These are phyloP conservation scores for Coniella vitis DNA, from an alignment of 2,329 filamentous ascomycete genomes.

Conservation along the genomic window DNA sequence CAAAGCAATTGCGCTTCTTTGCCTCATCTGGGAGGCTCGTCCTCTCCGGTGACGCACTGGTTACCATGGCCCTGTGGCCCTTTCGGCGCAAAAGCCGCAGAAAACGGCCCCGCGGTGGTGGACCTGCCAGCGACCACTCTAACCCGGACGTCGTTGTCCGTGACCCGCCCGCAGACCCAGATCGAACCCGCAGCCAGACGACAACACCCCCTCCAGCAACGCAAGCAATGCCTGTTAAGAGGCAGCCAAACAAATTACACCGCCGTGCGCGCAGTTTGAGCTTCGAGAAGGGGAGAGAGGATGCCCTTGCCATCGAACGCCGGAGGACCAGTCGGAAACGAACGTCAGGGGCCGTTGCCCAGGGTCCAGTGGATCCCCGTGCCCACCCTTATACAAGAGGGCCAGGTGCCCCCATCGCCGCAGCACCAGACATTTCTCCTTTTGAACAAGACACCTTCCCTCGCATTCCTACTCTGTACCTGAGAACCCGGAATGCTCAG, in stretches of 20 bases:
- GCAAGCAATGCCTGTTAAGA: slow-evolving; percentile 29
- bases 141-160: slow-evolving; percentile 39
- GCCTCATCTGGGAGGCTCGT: no score
- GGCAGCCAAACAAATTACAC: slow-evolving; percentile 41
- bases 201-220: slow-evolving; percentile 23
- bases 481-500: slow-evolving; percentile 53
- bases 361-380: slow-evolving; percentile 14
- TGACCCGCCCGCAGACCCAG: slow-evolving; percentile 16
- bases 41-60: no score
- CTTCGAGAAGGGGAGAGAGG: slow-evolving; percentile 54
- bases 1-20: slow-evolving; percentile 3
- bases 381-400: slow-evolving; percentile 16
- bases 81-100: slow-evolving; percentile 70
- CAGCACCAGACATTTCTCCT: slow-evolving; percentile 4
- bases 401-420: slow-evolving; percentile 1
- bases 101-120: slow-evolving; percentile 45
- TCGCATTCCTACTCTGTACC: slow-evolving; percentile 49
- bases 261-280: slow-evolving; percentile 48
- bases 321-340: slow-evolving; percentile 21
- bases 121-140: slow-evolving; percentile 36
- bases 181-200: slow-evolving; percentile 29
- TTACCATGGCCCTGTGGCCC: slow-evolving; percentile 70
- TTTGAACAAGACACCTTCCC: slow-evolving; percentile 25
- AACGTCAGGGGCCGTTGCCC: slow-evolving; percentile 18
- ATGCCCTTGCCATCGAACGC: slow-evolving; percentile 40